Conservation (phyloP, 768 basidiomycete genomes). For the Neoboletus brunneissimus region DNA sequence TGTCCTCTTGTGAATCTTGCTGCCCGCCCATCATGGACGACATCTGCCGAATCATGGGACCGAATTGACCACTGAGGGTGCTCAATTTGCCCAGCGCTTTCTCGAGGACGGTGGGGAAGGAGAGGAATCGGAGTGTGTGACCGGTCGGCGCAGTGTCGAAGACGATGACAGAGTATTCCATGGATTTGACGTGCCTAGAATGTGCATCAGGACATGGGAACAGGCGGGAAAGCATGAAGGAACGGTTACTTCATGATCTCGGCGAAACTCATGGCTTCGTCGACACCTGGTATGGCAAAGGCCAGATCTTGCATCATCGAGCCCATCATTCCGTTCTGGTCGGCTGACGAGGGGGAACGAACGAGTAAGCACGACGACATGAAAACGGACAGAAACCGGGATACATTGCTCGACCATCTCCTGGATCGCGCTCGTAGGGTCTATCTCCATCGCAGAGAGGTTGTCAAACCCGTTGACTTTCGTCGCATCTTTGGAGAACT, state of each 20-base stretch:
- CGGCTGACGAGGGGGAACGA: constrained; percentile 46
- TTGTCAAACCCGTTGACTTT: constrained; percentile 98
- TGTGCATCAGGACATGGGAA: neutral
- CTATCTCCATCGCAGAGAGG: constrained; percentile 98
- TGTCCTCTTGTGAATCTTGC: constrained; percentile 89
- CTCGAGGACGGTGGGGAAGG: constrained; percentile 97
- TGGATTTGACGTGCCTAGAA: constrained; percentile 94
- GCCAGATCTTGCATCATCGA: constrained; percentile 99
- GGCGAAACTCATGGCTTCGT: constrained; percentile 99
- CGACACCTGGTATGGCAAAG: constrained; percentile 98
- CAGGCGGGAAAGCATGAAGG: neutral
- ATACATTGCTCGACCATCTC: constrained; percentile 98
- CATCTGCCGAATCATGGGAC: constrained; percentile 97
- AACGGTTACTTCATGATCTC: constrained; percentile 93
- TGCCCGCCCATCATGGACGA: constrained; percentile 95
- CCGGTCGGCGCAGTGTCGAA: constrained; percentile 99
- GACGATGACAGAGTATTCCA: constrained; percentile 99
- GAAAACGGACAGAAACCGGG: constrained; percentile 19
- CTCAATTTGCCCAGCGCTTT: constrained; percentile 96
- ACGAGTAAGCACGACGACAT: neutral
- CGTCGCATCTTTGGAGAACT: constrained; percentile 98
- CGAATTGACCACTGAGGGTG: constrained; percentile 89
- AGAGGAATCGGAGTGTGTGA: constrained; percentile 96
- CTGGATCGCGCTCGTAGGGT: constrained; percentile 95
- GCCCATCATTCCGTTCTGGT: constrained; percentile 93